Evolutionary conservation across 257 asterid genomes (phyloP).

Genomic region (Gentiana macrophylla): DNA sequence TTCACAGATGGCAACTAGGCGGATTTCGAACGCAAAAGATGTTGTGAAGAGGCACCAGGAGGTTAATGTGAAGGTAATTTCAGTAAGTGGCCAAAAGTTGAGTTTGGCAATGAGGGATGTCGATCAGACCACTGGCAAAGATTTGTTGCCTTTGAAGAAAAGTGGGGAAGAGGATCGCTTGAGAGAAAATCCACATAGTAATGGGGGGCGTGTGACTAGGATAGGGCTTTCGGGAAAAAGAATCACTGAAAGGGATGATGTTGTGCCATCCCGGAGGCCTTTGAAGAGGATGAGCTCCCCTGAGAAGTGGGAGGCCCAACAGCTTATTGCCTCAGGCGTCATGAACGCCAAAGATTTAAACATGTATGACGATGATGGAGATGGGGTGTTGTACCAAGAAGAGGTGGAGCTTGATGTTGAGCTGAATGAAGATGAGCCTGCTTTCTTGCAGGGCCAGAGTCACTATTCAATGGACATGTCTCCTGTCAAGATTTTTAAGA

Average conservation of each 20-base stretch:
- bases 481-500: conserved; percentile 89
- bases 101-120: conserved; percentile 92
- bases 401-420: conserved; percentile 95
- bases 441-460: conserved; percentile 80
- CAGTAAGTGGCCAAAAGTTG: conserved; percentile 68
- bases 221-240: conserved; percentile 77
- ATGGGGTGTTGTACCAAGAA: conserved; percentile 78
- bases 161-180: conserved; percentile 40
- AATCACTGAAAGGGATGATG: conserved; percentile 48
- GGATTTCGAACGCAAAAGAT: conserved; percentile 81
- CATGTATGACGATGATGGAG: conserved; percentile 73
- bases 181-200: conserved; percentile 48
- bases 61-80: conserved; percentile 78
- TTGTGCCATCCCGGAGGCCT: conserved; percentile 69
- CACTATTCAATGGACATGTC: conserved; percentile 77
- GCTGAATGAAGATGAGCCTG: conserved; percentile 87
- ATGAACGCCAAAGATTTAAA: conserved; percentile 62
- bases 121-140: conserved; percentile 81
- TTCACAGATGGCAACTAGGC: conserved; percentile 76
- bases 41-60: conserved; percentile 86
- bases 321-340: conserved; percentile 81
- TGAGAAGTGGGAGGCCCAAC: conserved; percentile 93
- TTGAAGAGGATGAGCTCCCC: conserved; percentile 94
- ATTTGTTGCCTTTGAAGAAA: conserved; percentile 75
- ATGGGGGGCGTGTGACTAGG: conserved; percentile 39